A percentile compares a stretch with the other conserved stretches of the same genome.
Evolutionary conservation across 805 yeast species (phyloP).

Genomic region (Ogataea pignaliae): DNA sequence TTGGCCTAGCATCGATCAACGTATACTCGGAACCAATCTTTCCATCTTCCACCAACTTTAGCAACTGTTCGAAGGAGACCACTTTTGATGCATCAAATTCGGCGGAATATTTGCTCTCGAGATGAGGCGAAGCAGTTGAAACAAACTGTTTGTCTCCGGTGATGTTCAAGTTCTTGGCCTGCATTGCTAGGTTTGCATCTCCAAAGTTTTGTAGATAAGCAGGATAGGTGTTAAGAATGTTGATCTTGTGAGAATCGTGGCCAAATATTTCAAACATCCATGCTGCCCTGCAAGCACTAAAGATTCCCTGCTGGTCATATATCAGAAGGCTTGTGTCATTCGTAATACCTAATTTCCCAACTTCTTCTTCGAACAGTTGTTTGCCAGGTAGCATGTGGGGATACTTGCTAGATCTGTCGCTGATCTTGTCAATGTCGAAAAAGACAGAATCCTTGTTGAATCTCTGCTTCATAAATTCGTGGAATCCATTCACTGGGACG

Average conservation of each 20-base stretch:
- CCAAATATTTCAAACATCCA: constrained; percentile 86
- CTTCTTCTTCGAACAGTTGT: constrained; percentile 48
- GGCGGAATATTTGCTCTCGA: constrained; percentile 31
- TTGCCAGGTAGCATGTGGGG: constrained; percentile 89
- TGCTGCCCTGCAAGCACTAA: constrained; percentile 86
- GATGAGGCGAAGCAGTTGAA: constrained; percentile 20
- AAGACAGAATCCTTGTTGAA: constrained; percentile 57
- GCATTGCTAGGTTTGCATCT: constrained; percentile 22
- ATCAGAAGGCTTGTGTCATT: constrained; percentile 62
- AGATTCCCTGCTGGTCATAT: constrained; percentile 81
- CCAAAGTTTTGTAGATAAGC: constrained; percentile 21
- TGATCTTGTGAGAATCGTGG: constrained; percentile 51
- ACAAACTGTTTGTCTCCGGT: constrained; percentile 17
- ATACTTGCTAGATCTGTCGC: constrained; percentile 53
- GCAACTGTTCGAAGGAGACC: constrained; percentile 61
- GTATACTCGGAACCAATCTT: constrained; percentile 42
- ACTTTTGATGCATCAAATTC: constrained; percentile 44
- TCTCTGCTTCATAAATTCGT: constrained; percentile 57
- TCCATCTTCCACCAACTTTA: constrained; percentile 49
- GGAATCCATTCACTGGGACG: constrained; percentile 50
- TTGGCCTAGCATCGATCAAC: constrained; percentile 79
- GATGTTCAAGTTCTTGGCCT: constrained; percentile 18
- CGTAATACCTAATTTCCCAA: constrained; percentile 52
- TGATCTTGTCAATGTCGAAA: constrained; percentile 73
- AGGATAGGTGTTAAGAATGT: constrained; percentile 65